phyloP scores from a whole-genome alignment of 768 basidiomycete species.

The Boletus rufocinnamomeus region DNA sequence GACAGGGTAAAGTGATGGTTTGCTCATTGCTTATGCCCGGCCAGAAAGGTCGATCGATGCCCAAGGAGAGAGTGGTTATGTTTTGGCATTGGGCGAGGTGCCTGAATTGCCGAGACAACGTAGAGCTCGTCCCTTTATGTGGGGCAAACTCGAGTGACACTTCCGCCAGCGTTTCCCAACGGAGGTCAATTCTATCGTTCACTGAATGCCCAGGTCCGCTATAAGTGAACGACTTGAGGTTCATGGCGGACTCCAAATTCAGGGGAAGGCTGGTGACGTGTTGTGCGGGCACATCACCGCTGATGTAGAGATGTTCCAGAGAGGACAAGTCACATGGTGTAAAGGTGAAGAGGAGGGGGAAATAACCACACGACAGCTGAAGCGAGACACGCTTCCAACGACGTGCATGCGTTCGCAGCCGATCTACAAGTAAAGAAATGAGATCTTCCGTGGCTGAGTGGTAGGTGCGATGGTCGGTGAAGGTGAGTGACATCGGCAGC shows the following conservation, averaged over 20 bases:
- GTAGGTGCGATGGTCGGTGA: constrained; percentile 21
- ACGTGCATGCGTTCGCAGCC: constrained; percentile 14
- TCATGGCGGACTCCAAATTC: constrained; percentile 13
- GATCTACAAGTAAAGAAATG: constrained; percentile 14
- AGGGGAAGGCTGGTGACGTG: not conserved
- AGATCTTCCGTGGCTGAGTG: constrained; percentile 8
- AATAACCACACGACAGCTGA: constrained; percentile 12
- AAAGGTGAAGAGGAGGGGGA: constrained; percentile 18
- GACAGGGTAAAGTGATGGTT: constrained; percentile 9
- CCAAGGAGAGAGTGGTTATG: constrained; percentile 23
- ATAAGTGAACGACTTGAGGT: constrained; percentile 21
- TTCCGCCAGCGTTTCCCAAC: constrained; percentile 18
- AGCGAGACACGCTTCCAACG: constrained; percentile 24
- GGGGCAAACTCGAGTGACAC: constrained; percentile 16
- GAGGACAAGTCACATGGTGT: constrained; percentile 17
- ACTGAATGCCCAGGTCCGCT: not conserved
- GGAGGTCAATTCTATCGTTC: constrained; percentile 2
- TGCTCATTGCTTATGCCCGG: not conserved
- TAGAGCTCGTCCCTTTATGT: constrained; percentile 2
- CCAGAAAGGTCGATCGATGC: constrained; percentile 11
- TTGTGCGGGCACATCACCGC: not conserved
- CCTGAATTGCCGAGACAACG: constrained; percentile 6
- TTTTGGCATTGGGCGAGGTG: constrained; percentile 19
- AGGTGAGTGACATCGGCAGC: constrained; percentile 22
- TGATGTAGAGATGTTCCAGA: constrained; percentile 17